Percentiles rank a stretch among this genome's conserved stretches.
These are phyloP conservation scores for Nicotiana tabacum DNA, from an alignment of 257 asterid genomes.

Conservation along the genomic window DNA sequence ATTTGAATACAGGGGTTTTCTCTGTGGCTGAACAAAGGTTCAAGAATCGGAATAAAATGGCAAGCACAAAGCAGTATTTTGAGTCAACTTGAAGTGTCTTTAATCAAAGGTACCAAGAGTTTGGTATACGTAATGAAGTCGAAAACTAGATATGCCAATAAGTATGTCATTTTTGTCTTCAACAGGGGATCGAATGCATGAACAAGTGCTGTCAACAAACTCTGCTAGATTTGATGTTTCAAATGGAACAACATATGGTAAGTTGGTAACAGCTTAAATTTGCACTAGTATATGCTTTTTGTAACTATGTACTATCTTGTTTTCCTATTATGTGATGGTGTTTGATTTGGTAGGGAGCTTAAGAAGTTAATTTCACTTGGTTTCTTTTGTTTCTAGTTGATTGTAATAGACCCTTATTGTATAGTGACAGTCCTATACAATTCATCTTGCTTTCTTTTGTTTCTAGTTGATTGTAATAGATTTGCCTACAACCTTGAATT, in stretches of 20 bases:
- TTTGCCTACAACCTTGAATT: too few relatives aligned
- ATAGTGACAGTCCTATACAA: too few relatives aligned
- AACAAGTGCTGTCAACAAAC: not conserved
- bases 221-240: not conserved
- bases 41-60: constrained; percentile 9
- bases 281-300: not conserved
- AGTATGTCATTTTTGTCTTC: not conserved
- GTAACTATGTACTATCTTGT: not conserved
- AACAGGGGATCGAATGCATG: constrained; percentile 9
- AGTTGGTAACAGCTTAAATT: not conserved
- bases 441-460: too few relatives aligned
- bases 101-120: not conserved
- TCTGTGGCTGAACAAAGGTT: constrained; percentile 16
- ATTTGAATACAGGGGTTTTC: not conserved
- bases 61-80: constrained; percentile 2
- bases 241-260: not conserved
- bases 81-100: constrained; percentile 14
- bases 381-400: too few relatives aligned
- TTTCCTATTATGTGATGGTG: too few relatives aligned
- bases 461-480: too few relatives aligned
- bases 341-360: not conserved
- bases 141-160: not conserved
- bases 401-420: too few relatives aligned
- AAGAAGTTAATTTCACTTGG: not conserved
- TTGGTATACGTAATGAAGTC: not conserved